Conservation (phyloP, 768 basidiomycete genomes). For the Scleroderma citrinum region DNA sequence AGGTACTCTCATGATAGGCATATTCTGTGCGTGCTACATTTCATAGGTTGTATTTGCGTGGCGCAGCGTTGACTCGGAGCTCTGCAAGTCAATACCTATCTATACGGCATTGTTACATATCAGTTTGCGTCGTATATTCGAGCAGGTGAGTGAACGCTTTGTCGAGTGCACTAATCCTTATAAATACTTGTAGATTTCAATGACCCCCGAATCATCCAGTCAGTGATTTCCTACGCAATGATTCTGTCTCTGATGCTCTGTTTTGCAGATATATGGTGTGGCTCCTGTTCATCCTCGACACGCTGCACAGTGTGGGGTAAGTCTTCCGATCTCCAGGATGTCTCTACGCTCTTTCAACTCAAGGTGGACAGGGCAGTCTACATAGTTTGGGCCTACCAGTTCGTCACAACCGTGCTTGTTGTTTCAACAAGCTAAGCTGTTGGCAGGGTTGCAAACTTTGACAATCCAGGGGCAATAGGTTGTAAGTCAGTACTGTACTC, state of each 20-base stretch:
- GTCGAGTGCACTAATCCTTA: background rate
- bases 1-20: background rate
- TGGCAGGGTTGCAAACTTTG: background rate
- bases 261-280: conserved; percentile 30
- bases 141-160: conserved; percentile 3
- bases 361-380: conserved; percentile 20
- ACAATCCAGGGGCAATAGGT: background rate
- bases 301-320: conserved; percentile 28
- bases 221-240: background rate
- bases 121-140: conserved; percentile 35
- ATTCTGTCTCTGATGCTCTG: no score
- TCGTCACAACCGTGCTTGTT: background rate
- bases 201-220: background rate
- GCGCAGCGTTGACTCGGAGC: background rate
- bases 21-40: background rate
- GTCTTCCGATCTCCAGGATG: background rate
- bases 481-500: no score
- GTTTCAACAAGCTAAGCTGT: no score
- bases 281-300: conserved; percentile 31
- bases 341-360: no score
- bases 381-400: conserved; percentile 30
- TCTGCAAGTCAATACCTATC: conserved; percentile 3
- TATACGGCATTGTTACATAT: conserved; percentile 37
- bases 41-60: background rate
- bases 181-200: background rate